Conservation (phyloP, 345 rosid genomes). For the Salix viminalis region DNA sequence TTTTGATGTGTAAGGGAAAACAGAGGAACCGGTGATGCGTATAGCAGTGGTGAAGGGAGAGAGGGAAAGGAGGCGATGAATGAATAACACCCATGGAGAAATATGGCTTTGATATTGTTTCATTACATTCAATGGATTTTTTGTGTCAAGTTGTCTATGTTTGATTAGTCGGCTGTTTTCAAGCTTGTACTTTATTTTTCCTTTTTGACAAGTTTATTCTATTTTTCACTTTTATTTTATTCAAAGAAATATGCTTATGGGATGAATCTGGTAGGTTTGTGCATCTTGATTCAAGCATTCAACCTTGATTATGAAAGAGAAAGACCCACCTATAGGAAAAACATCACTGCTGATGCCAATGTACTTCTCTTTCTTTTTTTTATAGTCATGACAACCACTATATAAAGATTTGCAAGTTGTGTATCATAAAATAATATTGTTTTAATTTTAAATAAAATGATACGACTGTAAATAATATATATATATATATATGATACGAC, state of each 20-base stretch:
- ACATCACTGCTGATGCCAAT: neutral
- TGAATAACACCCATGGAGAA: slow-evolving; percentile 40
- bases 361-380: too few relatives aligned
- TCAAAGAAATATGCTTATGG: neutral
- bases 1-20: neutral
- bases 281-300: neutral
- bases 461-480: too few relatives aligned
- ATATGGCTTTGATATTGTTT: neutral
- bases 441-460: too few relatives aligned
- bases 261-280: neutral
- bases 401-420: too few relatives aligned
- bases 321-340: neutral
- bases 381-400: too few relatives aligned
- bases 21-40: neutral
- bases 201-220: too few relatives aligned
- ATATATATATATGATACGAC: too few relatives aligned
- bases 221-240: too few relatives aligned
- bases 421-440: too few relatives aligned
- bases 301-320: neutral
- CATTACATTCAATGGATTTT: neutral
- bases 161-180: neutral
- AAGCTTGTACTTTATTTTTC: too few relatives aligned
- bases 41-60: slow-evolving; percentile 7
- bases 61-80: slow-evolving; percentile 26
- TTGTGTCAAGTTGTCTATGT: neutral